phyloP scores from a whole-genome alignment of 2,329 filamentous ascomycete species.

The Whalleya microplaca region DNA sequence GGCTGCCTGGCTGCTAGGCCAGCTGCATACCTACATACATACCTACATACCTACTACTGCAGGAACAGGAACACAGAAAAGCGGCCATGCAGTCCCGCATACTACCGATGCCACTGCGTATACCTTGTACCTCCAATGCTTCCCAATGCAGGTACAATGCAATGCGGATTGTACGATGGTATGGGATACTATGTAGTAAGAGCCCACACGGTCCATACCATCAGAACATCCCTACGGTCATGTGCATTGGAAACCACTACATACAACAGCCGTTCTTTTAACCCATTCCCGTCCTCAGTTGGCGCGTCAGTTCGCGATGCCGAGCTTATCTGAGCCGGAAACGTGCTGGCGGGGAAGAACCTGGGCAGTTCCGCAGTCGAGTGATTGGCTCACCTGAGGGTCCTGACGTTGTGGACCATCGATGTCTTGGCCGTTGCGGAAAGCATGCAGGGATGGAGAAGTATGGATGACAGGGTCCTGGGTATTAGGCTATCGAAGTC shows the following conservation, averaged over 20 bases:
- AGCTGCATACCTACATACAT: conserved; percentile 2
- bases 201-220: background rate
- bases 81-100: background rate
- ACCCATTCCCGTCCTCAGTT: background rate
- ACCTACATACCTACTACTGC: conserved; percentile 18
- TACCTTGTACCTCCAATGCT: too few relatives aligned
- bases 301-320: background rate
- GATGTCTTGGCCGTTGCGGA: conserved; percentile 23
- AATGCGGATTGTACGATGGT: background rate
- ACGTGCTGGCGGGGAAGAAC: conserved; percentile 17
- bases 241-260: background rate
- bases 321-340: too few relatives aligned
- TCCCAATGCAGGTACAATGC: background rate
- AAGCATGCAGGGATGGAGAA: conserved; percentile 24
- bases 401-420: conserved; percentile 22
- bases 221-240: background rate
- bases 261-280: background rate
- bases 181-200: background rate
- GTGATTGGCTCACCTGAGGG: conserved; percentile 12
- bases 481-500: background rate
- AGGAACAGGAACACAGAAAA: conserved; percentile 29
- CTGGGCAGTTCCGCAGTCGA: conserved; percentile 20
- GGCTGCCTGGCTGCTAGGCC: too few relatives aligned
- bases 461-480: background rate
- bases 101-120: background rate